phyloP scores from a whole-genome alignment of 768 basidiomycete genomes.

The Termitomyces sp. region DNA sequence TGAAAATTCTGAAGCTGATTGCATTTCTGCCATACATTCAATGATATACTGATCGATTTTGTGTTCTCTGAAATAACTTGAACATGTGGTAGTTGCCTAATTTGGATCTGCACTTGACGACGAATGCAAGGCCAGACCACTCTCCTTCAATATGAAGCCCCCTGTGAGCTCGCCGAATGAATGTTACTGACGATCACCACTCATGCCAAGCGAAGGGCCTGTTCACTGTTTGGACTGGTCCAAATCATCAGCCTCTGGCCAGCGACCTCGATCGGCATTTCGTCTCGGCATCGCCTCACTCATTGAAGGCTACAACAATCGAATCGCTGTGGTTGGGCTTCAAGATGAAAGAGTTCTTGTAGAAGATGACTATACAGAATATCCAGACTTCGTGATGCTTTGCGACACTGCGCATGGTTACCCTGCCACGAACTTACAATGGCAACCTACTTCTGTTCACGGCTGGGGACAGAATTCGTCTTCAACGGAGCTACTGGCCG shows the following conservation, averaged over 20 bases:
- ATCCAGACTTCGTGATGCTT: constrained; percentile 82
- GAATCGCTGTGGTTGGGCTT: constrained; percentile 72
- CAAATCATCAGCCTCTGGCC: constrained; percentile 71
- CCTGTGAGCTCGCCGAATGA: constrained; percentile 48
- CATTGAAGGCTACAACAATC: constrained; percentile 78
- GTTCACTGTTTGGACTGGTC: constrained; percentile 87
- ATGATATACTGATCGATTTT: neutral
- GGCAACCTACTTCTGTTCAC: constrained; percentile 77
- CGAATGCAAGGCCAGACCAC: constrained; percentile 61
- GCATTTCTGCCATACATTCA: too few relatives aligned
- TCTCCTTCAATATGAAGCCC: constrained; percentile 78
- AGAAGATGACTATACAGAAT: constrained; percentile 77
- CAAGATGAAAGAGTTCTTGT: constrained; percentile 86
- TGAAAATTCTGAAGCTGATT: too few relatives aligned
- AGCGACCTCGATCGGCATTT: constrained; percentile 73
- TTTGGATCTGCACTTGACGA: neutral
- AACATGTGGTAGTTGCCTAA: too few relatives aligned
- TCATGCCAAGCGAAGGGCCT: constrained; percentile 52
- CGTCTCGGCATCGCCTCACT: constrained; percentile 85
- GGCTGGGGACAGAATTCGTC: constrained; percentile 66
- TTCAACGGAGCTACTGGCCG: constrained; percentile 80
- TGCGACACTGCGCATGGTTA: constrained; percentile 85
- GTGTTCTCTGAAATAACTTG: too few relatives aligned
- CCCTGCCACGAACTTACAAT: constrained; percentile 89
- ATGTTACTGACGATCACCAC: neutral